Base-by-base conservation (phyloP, 805 yeast genomes). In the Yarrowia alimentaria region DNA sequence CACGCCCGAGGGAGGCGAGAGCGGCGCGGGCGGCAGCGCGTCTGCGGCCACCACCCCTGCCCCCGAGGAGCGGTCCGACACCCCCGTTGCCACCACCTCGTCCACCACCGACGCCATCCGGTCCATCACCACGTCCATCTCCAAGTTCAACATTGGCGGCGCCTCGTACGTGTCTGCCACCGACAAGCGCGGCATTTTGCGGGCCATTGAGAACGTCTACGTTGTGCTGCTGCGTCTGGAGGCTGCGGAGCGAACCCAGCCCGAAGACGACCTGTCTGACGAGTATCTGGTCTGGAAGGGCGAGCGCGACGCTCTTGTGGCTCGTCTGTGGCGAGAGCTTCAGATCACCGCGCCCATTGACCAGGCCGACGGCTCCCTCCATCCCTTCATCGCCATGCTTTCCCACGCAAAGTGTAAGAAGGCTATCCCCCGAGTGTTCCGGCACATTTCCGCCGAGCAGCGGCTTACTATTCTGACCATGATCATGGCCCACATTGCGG, bases 341-440 rank as follows among this genome's bases (percentile, higher is more conserved):
- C 85, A 80, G 61, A 77, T 89, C 47, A 79, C 80, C 57, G 90
- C 84, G 56, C 66, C 70, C 8, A 67, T 68, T 3, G 68, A 67
- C n/a, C 72, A 76, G n/a, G 74, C 77, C 53, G 78, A 81, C 51
- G 80, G 80, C 21, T 40, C 47, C n/a, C 47, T 40, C 13, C 83
- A 83, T 62, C 93, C 95, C 29, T 90, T 90, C 61, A 78, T 89
- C 49, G 87, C 89, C 57, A 80, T 87, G 63, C 74, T 91, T 57
- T 79, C 85, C 20, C 85, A 83, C 63, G 86, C 86, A 60, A 91
- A 91, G 68, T 93, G 95, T 52, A 80, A 88, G 72, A 90, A 88
- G 66, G 77, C 88, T 28, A 81, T 91, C 70, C 89, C 93, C 47
- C 81, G 99, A 68, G 76, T 87, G 54, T 88, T 88, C 73, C 85